Conservation (phyloP, 768 basidiomycete species). For the Austroboletus eburneus region DNA sequence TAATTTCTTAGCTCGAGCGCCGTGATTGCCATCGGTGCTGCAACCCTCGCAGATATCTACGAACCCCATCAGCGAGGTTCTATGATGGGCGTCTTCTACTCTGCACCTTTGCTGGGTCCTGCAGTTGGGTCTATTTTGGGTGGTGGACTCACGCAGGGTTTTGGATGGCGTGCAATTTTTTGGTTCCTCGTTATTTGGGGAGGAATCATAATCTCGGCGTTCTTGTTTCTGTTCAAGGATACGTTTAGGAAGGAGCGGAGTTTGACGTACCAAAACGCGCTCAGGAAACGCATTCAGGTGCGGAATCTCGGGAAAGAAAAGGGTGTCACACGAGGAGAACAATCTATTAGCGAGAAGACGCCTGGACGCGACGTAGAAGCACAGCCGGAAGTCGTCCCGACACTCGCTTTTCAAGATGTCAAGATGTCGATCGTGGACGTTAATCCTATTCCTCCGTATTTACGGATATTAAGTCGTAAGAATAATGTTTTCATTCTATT, state of each 20-base stretch:
- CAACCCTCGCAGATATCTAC: constrained; percentile 51
- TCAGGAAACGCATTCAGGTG: constrained; percentile 41
- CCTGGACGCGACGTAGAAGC: constrained; percentile 23
- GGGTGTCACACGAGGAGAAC: neutral
- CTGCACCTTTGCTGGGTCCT: constrained; percentile 73
- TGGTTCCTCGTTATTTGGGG: constrained; percentile 75
- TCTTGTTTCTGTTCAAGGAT: constrained; percentile 71
- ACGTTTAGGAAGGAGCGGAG: constrained; percentile 85
- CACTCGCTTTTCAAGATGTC: constrained; percentile 31
- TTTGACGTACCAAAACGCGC: constrained; percentile 66
- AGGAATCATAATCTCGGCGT: constrained; percentile 49
- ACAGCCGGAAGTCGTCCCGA: constrained; percentile 9
- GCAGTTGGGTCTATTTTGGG: constrained; percentile 68
- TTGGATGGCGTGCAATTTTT: constrained; percentile 80
- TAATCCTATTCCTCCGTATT: constrained; percentile 66
- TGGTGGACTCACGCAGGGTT: constrained; percentile 60
- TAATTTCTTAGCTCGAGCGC: constrained; percentile 49
- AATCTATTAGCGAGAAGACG: constrained; percentile 8
- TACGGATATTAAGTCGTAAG: constrained; percentile 50
- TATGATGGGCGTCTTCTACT: constrained; percentile 80
- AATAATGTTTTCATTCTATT: constrained; percentile 66
- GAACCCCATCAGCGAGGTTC: too few relatives aligned
- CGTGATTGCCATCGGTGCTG: constrained; percentile 63
- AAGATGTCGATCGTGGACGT: constrained; percentile 64
- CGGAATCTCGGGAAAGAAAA: neutral